phyloP scores from a whole-genome alignment of 257 asterid genomes.

The Gynochthodes officinalis region DNA sequence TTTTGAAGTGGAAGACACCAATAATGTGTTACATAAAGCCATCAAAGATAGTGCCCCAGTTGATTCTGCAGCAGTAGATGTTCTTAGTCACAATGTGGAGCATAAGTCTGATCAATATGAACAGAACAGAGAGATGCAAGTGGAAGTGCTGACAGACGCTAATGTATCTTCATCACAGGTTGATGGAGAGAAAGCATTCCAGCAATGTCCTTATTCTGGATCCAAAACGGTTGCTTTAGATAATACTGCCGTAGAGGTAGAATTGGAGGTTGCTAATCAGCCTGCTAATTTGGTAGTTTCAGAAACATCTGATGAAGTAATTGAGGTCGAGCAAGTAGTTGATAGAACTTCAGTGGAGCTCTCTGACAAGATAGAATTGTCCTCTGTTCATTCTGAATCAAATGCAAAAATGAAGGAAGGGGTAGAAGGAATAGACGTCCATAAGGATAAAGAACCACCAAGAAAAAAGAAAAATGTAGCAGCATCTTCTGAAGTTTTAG shows the following conservation, averaged over 20 bases:
- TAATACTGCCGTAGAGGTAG: slow-evolving; percentile 27
- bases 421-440: slow-evolving; percentile 33
- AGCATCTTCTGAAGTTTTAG: slow-evolving; percentile 19
- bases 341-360: slow-evolving; percentile 21
- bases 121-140: slow-evolving; percentile 11
- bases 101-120: slow-evolving; percentile 24
- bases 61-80: slow-evolving; percentile 13
- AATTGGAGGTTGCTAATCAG: slow-evolving; percentile 21
- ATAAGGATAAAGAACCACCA: slow-evolving; percentile 28
- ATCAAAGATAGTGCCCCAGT: slow-evolving; percentile 5
- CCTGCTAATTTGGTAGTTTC: slow-evolving; percentile 25
- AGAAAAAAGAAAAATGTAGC: slow-evolving; percentile 20
- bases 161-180: slow-evolving; percentile 2
- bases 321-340: slow-evolving; percentile 29
- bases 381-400: slow-evolving; percentile 20
- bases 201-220: slow-evolving; percentile 23
- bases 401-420: slow-evolving; percentile 29
- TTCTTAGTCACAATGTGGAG: slow-evolving; percentile 30
- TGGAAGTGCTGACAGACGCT: slow-evolving; percentile 9
- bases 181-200: background rate
- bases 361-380: slow-evolving; percentile 23
- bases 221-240: slow-evolving; percentile 6
- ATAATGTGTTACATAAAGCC: slow-evolving; percentile 23
- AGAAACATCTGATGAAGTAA: slow-evolving; percentile 32
- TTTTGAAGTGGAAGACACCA: slow-evolving; percentile 36